Evolutionary conservation across 2,329 filamentous ascomycete genomes (phyloP).

Genomic region (Canariomyces notabilis): DNA sequence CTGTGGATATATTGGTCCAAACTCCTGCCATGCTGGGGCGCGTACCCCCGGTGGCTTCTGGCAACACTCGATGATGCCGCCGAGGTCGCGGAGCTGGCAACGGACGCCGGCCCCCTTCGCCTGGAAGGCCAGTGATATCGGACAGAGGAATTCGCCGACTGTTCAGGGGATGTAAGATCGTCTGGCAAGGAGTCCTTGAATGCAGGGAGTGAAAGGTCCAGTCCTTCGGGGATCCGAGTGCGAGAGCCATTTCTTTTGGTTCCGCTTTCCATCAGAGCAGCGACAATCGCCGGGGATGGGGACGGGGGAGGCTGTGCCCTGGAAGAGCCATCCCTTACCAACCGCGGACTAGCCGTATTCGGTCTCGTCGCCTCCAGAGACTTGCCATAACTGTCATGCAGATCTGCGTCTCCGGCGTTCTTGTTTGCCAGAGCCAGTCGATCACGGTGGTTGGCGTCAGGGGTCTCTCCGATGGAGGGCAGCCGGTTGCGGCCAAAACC

Average conservation of each 20-base stretch:
- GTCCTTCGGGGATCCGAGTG: conserved; percentile 70
- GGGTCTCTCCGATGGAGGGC: conserved; percentile 71
- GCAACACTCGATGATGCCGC: conserved; percentile 49
- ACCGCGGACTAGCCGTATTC: conserved; percentile 58
- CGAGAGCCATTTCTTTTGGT: conserved; percentile 65
- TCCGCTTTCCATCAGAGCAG: conserved; percentile 55
- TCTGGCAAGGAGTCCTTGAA: conserved; percentile 46
- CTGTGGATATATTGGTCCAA: conserved; percentile 84
- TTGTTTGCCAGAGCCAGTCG: conserved; percentile 19
- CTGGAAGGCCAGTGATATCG: conserved; percentile 52
- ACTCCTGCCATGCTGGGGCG: conserved; percentile 52
- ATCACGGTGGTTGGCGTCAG: conserved; percentile 34
- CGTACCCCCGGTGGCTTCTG: conserved; percentile 46
- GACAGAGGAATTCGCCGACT: conserved; percentile 48
- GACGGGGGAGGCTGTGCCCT: conserved; percentile 55
- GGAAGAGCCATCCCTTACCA: conserved; percentile 42
- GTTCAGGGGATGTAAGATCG: conserved; percentile 54
- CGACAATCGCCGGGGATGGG: conserved; percentile 59
- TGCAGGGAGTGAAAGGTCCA: conserved; percentile 59
- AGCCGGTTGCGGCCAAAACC: conserved; percentile 61
- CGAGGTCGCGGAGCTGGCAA: conserved; percentile 54
- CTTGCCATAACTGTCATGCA: conserved; percentile 11
- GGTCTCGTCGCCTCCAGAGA: conserved; percentile 53
- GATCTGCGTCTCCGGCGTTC: conserved; percentile 27
- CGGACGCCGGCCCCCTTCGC: conserved; percentile 50